These are phyloP conservation scores for Rhizoclosmatium hyalinum DNA, from an alignment of 371 early-diverging fungal genomes.

Conservation along the genomic window DNA sequence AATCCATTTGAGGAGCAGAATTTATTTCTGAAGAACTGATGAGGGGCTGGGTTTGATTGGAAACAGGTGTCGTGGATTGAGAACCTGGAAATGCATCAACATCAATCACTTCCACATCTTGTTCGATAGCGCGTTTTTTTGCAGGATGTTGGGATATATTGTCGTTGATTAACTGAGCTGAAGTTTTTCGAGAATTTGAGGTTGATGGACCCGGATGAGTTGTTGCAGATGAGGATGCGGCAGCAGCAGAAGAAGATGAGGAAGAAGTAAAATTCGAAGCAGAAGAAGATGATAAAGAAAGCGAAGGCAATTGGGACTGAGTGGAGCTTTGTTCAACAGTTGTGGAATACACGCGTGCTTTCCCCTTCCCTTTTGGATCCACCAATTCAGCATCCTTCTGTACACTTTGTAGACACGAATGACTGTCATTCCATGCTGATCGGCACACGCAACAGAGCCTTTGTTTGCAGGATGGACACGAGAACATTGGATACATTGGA, in stretches of 20 bases:
- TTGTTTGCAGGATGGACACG: background rate
- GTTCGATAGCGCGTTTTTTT: background rate
- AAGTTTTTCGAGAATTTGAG: background rate
- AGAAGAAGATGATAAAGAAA: too few relatives aligned
- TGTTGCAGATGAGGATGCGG: too few relatives aligned
- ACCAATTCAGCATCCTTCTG: background rate
- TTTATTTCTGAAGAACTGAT: background rate
- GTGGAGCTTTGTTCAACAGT: background rate
- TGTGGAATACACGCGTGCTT: background rate
- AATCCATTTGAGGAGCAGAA: background rate
- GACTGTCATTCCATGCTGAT: background rate
- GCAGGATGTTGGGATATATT: background rate
- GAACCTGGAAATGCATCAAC: background rate
- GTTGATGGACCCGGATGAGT: background rate
- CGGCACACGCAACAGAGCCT: background rate
- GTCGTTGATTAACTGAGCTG: background rate
- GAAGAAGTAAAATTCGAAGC: too few relatives aligned
- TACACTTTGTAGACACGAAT: too few relatives aligned
- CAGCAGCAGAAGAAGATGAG: too few relatives aligned
- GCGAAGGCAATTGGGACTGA: too few relatives aligned
- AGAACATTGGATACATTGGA: background rate
- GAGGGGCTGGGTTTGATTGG: background rate
- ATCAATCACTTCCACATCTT: background rate
- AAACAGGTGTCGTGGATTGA: too few relatives aligned
- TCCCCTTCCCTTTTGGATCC: background rate